A percentile compares a stretch with the other conserved stretches of the same genome.
phyloP scores from a whole-genome alignment of 1,284 basidiomycete species.

The Mrakiaceae sp. region DNA sequence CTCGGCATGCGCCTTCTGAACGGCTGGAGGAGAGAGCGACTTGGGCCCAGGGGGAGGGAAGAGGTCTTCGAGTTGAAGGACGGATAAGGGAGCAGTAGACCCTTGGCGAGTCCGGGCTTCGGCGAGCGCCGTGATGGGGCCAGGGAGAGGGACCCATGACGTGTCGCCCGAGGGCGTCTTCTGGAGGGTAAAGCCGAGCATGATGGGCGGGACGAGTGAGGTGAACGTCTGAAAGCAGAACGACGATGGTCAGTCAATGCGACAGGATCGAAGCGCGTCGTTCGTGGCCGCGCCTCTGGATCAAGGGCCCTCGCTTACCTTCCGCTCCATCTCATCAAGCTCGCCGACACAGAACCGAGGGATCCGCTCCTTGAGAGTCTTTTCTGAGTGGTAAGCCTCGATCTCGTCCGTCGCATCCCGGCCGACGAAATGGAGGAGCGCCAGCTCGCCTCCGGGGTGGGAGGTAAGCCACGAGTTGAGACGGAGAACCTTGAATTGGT shows the following conservation, averaged over 20 bases:
- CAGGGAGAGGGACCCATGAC: slow-evolving; percentile 23
- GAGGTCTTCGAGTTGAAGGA: slow-evolving; percentile 25
- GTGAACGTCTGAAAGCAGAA: slow-evolving; percentile 45
- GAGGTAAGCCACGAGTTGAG: slow-evolving; percentile 69
- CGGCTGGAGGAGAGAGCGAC: slow-evolving; percentile 43
- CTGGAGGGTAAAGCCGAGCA: slow-evolving; percentile 62
- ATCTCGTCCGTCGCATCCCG: slow-evolving; percentile 92
- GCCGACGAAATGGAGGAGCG: slow-evolving; percentile 91
- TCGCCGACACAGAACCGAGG: slow-evolving; percentile 61
- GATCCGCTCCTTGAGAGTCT: slow-evolving; percentile 53
- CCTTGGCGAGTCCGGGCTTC: slow-evolving; percentile 1
- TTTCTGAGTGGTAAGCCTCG: slow-evolving; percentile 73
- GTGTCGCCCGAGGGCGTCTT: slow-evolving; percentile 23
- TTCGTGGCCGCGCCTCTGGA: too few relatives aligned
- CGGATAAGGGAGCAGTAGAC: not conserved
- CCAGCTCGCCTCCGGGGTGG: slow-evolving; percentile 83
- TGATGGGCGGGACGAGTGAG: slow-evolving; percentile 79
- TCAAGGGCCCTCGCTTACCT: slow-evolving; percentile 10
- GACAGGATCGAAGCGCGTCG: too few relatives aligned
- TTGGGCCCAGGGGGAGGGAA: slow-evolving; percentile 43
- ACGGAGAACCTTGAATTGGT: slow-evolving; percentile 62
- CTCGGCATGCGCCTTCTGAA: slow-evolving; percentile 58
- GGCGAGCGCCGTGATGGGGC: slow-evolving; percentile 12
- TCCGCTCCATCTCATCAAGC: slow-evolving; percentile 46
- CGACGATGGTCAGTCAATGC: too few relatives aligned